Evolutionary conservation across 108 stramenopile species (phyloP).

Genomic region (Fragilaria radians): DNA sequence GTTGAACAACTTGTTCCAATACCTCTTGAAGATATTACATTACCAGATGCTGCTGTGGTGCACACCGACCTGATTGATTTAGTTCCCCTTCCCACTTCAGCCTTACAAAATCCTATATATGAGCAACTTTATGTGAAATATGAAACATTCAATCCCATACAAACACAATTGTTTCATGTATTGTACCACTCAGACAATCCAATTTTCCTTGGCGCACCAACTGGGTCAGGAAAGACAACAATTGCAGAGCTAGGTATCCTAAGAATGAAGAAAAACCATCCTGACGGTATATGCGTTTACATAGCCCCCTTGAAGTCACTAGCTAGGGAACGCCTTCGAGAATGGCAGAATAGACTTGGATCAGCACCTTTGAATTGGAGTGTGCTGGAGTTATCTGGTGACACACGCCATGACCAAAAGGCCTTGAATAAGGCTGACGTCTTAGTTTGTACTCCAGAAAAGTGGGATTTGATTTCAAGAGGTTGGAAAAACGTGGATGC

Average conservation of each 20-base stretch:
- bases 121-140: slow-evolving; percentile 86
- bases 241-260: slow-evolving; percentile 74
- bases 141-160: slow-evolving; percentile 95
- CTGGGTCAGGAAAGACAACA: slow-evolving; percentile 91
- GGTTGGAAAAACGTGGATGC: slow-evolving; percentile 76
- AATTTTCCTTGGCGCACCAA: slow-evolving; percentile 96
- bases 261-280: slow-evolving; percentile 75
- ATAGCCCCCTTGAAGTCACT: slow-evolving; percentile 98
- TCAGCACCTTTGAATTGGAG: slow-evolving; percentile 72
- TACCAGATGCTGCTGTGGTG: slow-evolving; percentile 62
- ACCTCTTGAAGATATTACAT: slow-evolving; percentile 67
- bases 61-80: slow-evolving; percentile 90
- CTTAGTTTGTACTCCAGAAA: slow-evolving; percentile 98
- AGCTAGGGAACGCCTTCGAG: slow-evolving; percentile 93
- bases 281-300: slow-evolving; percentile 89
- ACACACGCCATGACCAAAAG: slow-evolving; percentile 85
- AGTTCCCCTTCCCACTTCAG: slow-evolving; percentile 87
- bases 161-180: slow-evolving; percentile 89
- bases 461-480: slow-evolving; percentile 97
- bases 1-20: slow-evolving; percentile 81
- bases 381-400: slow-evolving; percentile 96
- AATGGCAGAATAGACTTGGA: slow-evolving; percentile 88
- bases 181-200: slow-evolving; percentile 87
- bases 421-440: slow-evolving; percentile 88
- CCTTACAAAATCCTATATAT: slow-evolving; percentile 69